Evolutionary conservation across 495 filamentous ascomycete genomes (phyloP), one percentile per base, ranked within the genome.

Genomic region (Chaetomium tenue): DNA sequence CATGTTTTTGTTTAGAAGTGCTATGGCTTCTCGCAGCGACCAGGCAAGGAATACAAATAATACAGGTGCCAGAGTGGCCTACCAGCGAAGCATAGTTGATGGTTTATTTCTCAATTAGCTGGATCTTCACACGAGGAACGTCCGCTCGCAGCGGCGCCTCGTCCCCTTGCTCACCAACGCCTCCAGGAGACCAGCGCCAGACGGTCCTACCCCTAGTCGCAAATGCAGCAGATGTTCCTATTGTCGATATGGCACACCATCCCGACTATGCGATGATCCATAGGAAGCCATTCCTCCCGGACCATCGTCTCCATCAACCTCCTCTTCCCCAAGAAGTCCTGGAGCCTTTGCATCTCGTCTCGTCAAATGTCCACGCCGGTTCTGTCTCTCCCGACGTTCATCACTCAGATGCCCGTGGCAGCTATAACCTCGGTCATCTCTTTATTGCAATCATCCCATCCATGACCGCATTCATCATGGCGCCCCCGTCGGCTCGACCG

Each of bases 401-500:
- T 53, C 39, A 15, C 1, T 5, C 25, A 37, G 7, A 23, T 44
- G 39, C 33, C 39, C 23, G 61, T 11, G 40, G 1, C 18, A 9
- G 18, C 1, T 25, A 33, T 39, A 48, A 5, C 33, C 0, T 25
- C 18, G 5, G 26, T 33, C 42, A 28, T 28, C n/a, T 39, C n/a
- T 30, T 18, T 28, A 13, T 33, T 20, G 13, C 56, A 25, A 16
- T 50, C 42, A n/a, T 23, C 26, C 59, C 8, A 25, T 15, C 53
- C 58, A 13, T 2, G 0, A 13, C 16, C 60, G 20, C 56, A 26
- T 58, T 63, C 47, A 60, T 73, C 72, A 79, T 69, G 78, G 75
- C 13, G 73, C 72, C 5, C 75, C 77, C 23, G 79, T 77, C 26
- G 80, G 80, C 64, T 81, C 78, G 60, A 84, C 82, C 25, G 90